Percentiles rank a stretch among this genome's conserved stretches.
Conservation (phyloP, 306 rosid species). For the Gleditsia sinensis region DNA sequence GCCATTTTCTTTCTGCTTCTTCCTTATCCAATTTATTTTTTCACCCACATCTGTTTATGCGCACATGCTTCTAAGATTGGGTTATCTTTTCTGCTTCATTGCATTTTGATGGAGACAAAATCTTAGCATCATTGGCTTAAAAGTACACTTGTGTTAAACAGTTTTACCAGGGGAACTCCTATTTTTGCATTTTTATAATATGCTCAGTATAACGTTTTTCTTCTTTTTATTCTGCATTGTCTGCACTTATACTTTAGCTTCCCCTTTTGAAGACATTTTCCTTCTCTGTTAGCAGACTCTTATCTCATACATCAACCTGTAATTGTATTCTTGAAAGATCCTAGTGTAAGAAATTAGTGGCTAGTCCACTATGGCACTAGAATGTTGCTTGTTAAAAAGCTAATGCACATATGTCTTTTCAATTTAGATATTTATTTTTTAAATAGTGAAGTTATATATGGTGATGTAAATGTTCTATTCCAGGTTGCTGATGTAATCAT, state of each 20-base stretch:
- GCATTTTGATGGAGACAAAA: conserved; percentile 6
- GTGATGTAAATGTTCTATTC: conserved; percentile 40
- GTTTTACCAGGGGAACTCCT: background rate
- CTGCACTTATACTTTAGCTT: conserved; percentile 3
- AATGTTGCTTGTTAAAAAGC: conserved; percentile 20
- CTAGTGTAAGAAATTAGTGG: conserved; percentile 11
- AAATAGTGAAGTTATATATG: conserved; percentile 30
- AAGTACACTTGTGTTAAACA: background rate
- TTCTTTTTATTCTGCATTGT: conserved; percentile 19
- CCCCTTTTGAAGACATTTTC: background rate
- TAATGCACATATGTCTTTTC: conserved; percentile 25
- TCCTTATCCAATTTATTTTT: background rate
- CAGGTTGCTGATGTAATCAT: conserved; percentile 89
- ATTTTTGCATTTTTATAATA: background rate
- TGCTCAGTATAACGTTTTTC: background rate
- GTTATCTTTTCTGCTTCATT: background rate
- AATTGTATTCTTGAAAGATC: background rate
- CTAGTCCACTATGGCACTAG: conserved; percentile 9
- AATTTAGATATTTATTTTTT: conserved; percentile 1
- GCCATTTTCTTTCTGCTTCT: background rate
- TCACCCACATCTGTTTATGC: background rate
- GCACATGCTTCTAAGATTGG: conserved; percentile 4
- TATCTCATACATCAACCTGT: background rate
- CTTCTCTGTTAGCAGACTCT: background rate
- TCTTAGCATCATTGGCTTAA: conserved; percentile 6